Conservation (phyloP, 2,329 filamentous ascomycete species). For the Cercospora sp. region DNA sequence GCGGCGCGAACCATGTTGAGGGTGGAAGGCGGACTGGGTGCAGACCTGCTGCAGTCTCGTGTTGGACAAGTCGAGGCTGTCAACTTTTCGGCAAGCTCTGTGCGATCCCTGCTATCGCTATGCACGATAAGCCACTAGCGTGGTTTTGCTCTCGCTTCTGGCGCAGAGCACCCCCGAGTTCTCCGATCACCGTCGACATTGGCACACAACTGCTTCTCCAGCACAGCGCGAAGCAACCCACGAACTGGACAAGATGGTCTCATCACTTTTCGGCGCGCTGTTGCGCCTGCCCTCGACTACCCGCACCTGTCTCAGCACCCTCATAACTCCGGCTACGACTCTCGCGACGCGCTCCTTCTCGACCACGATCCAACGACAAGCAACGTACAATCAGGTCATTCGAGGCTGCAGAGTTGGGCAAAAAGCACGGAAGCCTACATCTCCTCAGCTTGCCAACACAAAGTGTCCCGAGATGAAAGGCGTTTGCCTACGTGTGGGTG, state of each 20-base stretch:
- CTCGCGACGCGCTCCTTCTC: conserved; percentile 41
- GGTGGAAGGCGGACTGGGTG: not conserved
- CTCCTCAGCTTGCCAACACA: conserved; percentile 68
- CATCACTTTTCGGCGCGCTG: conserved; percentile 43
- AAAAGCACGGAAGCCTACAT: conserved; percentile 79
- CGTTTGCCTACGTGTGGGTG: conserved; percentile 90
- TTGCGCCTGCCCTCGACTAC: conserved; percentile 39
- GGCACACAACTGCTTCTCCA: not conserved
- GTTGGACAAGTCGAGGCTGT: not conserved
- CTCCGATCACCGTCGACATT: conserved; percentile 5
- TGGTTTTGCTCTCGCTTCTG: not conserved
- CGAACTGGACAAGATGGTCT: conserved; percentile 38
- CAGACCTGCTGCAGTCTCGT: conserved; percentile 8
- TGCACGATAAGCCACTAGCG: not conserved
- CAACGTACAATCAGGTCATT: conserved; percentile 53
- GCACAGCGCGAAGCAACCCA: not conserved
- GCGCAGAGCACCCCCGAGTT: not conserved
- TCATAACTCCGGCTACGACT: conserved; percentile 27
- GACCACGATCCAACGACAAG: conserved; percentile 41
- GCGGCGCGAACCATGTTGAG: conserved; percentile 51
- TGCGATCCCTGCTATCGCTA: conserved; percentile 5
- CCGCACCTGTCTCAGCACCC: conserved; percentile 28
- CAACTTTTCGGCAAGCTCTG: conserved; percentile 7
- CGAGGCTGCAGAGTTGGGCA: conserved; percentile 76
- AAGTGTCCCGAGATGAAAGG: conserved; percentile 84